phyloP scores from a whole-genome alignment of 345 rosid genomes.

The rapeseed (Brassica napus) region DNA sequence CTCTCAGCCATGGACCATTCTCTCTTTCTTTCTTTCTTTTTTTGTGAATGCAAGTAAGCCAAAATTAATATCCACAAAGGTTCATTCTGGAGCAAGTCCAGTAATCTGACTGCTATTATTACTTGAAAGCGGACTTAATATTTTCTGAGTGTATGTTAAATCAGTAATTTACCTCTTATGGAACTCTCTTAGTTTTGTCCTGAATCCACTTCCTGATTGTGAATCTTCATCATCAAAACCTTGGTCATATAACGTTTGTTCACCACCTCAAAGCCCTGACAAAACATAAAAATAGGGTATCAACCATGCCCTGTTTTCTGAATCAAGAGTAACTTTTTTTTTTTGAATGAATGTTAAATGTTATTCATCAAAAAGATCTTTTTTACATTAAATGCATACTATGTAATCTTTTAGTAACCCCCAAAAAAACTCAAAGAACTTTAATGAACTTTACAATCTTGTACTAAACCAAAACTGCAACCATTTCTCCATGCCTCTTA shows the following conservation, averaged over 20 bases:
- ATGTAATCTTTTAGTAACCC: too few species aligned
- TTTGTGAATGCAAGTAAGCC: constrained; percentile 7
- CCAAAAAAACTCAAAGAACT: too few species aligned
- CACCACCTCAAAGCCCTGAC: constrained; percentile 58
- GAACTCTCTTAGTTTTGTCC: too few species aligned
- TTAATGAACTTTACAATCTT: too few species aligned
- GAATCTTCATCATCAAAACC: constrained; percentile 33
- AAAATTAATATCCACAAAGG: constrained; percentile 22
- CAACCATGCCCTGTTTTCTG: not conserved
- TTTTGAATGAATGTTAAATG: too few species aligned
- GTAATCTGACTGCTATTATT: not conserved
- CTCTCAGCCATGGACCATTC: constrained; percentile 2
- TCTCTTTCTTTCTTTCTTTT: not conserved
- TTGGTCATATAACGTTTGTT: constrained; percentile 59
- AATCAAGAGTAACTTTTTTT: not conserved
- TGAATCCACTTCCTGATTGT: too few species aligned
- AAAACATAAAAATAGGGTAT: not conserved
- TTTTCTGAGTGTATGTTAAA: too few species aligned
- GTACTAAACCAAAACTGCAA: too few species aligned
- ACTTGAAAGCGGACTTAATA: not conserved
- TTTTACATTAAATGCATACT: too few species aligned
- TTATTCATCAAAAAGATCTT: too few species aligned
- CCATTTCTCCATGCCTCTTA: too few species aligned
- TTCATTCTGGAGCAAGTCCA: not conserved
- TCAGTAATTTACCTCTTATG: constrained; percentile 55